These are phyloP conservation scores for Tylopilus rubrobrunneus DNA, from an alignment of 768 basidiomycete species.

Conservation along the genomic window DNA sequence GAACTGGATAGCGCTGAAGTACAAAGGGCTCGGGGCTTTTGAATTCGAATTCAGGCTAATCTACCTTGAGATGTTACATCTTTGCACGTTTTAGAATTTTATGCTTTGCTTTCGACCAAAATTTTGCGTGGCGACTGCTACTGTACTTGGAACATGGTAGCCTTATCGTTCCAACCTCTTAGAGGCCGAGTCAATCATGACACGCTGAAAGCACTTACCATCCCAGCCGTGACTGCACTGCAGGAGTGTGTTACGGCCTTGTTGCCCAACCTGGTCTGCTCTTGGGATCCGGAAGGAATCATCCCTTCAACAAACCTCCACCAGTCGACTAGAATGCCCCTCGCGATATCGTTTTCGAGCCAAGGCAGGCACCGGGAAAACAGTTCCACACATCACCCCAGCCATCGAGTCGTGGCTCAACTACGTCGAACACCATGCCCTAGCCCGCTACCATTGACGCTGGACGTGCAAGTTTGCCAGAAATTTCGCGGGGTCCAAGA, in stretches of 20 bases:
- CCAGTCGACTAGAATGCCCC: constrained; percentile 9
- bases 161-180: constrained; percentile 34
- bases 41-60: too few relatives aligned
- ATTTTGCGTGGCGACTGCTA: too few relatives aligned
- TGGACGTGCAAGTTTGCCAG: constrained; percentile 30
- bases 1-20: too few relatives aligned
- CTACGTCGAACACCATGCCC: constrained; percentile 44
- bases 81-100: too few relatives aligned
- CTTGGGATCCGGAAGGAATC: constrained; percentile 39
- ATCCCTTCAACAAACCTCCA: background rate
- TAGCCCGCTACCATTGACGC: constrained; percentile 40
- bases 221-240: constrained; percentile 69
- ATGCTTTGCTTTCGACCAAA: too few relatives aligned
- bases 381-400: constrained; percentile 82
- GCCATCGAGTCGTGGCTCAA: constrained; percentile 75
- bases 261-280: constrained; percentile 63
- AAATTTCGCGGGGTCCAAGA: constrained; percentile 30
- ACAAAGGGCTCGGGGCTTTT: too few relatives aligned
- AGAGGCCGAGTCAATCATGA: constrained; percentile 35
- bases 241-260: constrained; percentile 76
- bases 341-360: constrained; percentile 85
- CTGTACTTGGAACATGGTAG: too few relatives aligned
- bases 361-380: constrained; percentile 88
- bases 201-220: constrained; percentile 58
- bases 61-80: too few relatives aligned